phyloP scores from a whole-genome alignment of 2,329 filamentous ascomycete genomes.

The Fusarium sp. region DNA sequence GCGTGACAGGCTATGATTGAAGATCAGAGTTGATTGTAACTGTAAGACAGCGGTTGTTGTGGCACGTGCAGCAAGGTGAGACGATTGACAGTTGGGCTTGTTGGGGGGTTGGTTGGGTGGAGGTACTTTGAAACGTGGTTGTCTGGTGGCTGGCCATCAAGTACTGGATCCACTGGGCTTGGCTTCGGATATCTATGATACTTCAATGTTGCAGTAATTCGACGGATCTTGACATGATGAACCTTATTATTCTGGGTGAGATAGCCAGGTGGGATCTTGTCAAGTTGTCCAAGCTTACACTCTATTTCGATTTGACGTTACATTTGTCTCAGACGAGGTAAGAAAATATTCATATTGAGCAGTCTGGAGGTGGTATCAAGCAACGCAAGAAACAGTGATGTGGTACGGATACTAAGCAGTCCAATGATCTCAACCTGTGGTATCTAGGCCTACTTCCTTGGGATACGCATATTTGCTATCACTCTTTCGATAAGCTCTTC shows the following conservation, averaged over 20 bases:
- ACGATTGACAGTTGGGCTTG: constrained; percentile 32
- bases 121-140: constrained; percentile 29
- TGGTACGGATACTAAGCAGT: neutral
- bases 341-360: neutral
- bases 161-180: constrained; percentile 33
- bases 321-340: neutral
- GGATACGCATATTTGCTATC: constrained; percentile 57
- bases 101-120: constrained; percentile 40
- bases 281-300: neutral
- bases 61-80: constrained; percentile 42
- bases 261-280: neutral
- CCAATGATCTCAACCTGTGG: neutral
- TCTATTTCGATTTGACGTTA: neutral
- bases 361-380: constrained; percentile 11
- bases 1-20: constrained; percentile 21
- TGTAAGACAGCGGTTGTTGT: constrained; percentile 27
- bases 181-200: constrained; percentile 15
- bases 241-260: neutral
- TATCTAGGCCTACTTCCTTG: constrained; percentile 44
- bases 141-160: constrained; percentile 5
- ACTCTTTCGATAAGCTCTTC: constrained; percentile 60
- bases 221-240: neutral
- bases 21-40: constrained; percentile 33
- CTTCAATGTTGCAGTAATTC: constrained; percentile 4
- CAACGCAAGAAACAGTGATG: neutral